Evolutionary conservation across 2,329 filamentous ascomycete species (phyloP).

Genomic region (Apiospora aurea): DNA sequence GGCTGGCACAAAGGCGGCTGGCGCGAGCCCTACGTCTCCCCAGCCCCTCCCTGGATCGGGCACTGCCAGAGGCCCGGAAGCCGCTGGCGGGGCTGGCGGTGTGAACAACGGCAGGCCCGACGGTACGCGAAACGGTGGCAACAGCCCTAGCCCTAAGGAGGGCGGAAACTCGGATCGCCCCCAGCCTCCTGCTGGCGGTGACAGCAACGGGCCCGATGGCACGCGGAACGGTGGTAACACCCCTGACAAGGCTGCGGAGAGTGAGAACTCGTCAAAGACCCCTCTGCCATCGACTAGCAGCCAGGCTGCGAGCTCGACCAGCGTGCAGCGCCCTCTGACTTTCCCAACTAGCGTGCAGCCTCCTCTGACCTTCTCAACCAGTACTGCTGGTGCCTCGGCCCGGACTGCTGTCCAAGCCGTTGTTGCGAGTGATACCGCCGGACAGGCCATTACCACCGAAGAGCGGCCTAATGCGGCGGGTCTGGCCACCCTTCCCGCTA

Average conservation of each 20-base stretch:
- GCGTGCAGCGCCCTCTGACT: slow-evolving; percentile 2
- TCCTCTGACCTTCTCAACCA: slow-evolving; percentile 17
- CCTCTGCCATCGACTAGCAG: neutral
- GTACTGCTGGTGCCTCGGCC: neutral
- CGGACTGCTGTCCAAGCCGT: neutral
- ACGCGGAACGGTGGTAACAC: neutral
- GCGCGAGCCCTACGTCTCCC: neutral
- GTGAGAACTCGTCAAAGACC: neutral
- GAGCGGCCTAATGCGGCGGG: neutral
- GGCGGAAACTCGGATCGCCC: neutral
- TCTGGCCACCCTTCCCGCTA: neutral
- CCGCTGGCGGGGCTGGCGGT: neutral
- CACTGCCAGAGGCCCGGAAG: neutral
- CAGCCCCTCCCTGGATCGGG: neutral
- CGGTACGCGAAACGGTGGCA: neutral
- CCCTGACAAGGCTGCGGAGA: neutral
- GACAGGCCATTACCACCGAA: neutral
- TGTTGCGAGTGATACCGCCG: slow-evolving; percentile 3
- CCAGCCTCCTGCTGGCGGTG: neutral
- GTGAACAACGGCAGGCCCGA: neutral
- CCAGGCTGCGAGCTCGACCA: neutral
- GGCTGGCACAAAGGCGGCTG: neutral
- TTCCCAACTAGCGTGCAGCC: slow-evolving; percentile 14
- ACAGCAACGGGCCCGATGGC: neutral
- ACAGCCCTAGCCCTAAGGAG: neutral